Percentiles rank a stretch among this genome's conserved stretches.
These are phyloP conservation scores for Phialophora tarda DNA, from an alignment of 2,329 filamentous ascomycete species.

Conservation along the genomic window DNA sequence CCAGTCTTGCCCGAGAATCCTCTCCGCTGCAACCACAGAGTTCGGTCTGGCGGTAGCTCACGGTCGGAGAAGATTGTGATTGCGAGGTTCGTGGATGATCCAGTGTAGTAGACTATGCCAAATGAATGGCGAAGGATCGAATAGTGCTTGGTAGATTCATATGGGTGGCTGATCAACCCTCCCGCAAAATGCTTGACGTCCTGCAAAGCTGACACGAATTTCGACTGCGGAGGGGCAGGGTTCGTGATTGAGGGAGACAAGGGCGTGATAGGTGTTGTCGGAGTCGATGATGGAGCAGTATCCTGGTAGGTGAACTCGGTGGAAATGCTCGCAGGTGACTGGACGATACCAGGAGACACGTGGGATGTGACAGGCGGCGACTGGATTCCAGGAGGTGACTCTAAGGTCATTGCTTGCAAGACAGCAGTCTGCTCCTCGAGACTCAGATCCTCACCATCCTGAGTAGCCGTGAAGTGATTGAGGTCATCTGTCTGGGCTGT, in stretches of 20 bases:
- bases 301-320: constrained; percentile 15
- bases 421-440: constrained; percentile 33
- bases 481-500: constrained; percentile 29
- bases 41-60: constrained; percentile 62
- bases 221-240: constrained; percentile 23
- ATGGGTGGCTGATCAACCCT: constrained; percentile 67
- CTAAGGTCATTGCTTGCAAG: constrained; percentile 33
- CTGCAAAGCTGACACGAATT: constrained; percentile 45
- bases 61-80: constrained; percentile 68
- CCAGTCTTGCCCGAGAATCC: constrained; percentile 72
- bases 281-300: constrained; percentile 8
- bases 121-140: constrained; percentile 71
- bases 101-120: constrained; percentile 69
- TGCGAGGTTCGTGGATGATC: constrained; percentile 66
- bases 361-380: constrained; percentile 23
- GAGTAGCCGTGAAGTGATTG: constrained; percentile 17
- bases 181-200: constrained; percentile 70
- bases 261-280: constrained; percentile 19
- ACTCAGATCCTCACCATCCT: constrained; percentile 15
- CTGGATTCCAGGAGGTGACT: constrained; percentile 26
- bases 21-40: constrained; percentile 71
- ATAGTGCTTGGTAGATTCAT: constrained; percentile 69
- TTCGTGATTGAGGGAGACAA: constrained; percentile 5
- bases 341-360: constrained; percentile 25
- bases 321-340: constrained; percentile 30